Evolutionary conservation across 805 yeast species (phyloP), one percentile per base, ranked within the genome.

Genomic region (Candida oleophila): DNA sequence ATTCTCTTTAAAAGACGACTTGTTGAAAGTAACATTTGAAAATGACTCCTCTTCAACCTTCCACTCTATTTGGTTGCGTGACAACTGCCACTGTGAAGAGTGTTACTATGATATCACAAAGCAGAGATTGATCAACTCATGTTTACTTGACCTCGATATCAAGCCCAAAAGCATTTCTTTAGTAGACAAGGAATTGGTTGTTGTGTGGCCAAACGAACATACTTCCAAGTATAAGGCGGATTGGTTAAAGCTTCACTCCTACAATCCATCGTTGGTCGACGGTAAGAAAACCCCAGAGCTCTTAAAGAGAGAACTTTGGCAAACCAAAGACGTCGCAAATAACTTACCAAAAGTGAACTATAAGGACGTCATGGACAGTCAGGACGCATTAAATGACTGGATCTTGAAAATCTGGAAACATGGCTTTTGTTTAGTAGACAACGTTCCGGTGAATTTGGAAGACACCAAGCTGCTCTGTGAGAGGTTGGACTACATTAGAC

Each of bases 1-100:
- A 4, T 36, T 15, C 18, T 15, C 20, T 5, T 14, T 32, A 41
- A 22, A 32, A 14, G 19, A 32, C 36, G 43, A 41, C 22, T 11
- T 21, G 12, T 8, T 41, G 3, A 19, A 5, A 15, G 35, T 41
- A 12, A 28, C 25, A 4, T 41, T 41, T 32, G 41, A 38, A 3
- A 8, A 39, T 3, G 42, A 47, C 18, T 45, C 45, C 12, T 25
- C 37, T 8, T 49, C 61, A n/a, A 54, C 43, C 20, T 64, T 47
- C 48, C 81, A 80, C 56, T 59, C 75, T 57, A 71, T 83, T 40
- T 83, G 88, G 88, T 68, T 83, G 16, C 67, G 89, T 41, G 89
- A 83, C 60, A 74, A 77, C 54, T 83, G 89, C 53, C 84, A 76
- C 50, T 83, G 87, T 51, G 61, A 65, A 9, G 52, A 68, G 22